A percentile compares a stretch with the other conserved stretches of the same genome.
Evolutionary conservation across 2,329 filamentous ascomycete species (phyloP).

Genomic region (Pseudocercospora pini-densiflorae): DNA sequence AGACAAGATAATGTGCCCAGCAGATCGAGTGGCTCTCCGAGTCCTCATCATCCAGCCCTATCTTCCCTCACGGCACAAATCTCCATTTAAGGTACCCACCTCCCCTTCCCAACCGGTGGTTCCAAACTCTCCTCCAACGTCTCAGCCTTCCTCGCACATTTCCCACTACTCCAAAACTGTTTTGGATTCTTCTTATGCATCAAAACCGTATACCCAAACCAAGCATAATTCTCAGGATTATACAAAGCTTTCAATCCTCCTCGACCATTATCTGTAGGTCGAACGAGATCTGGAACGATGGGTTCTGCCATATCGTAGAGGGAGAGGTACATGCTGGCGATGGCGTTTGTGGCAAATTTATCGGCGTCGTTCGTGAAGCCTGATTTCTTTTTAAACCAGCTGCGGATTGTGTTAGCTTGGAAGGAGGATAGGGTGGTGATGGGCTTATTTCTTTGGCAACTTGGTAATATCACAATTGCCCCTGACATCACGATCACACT

Average conservation of each 20-base stretch:
- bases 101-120: neutral
- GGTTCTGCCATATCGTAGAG: constrained; percentile 12
- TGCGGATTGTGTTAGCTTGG: neutral
- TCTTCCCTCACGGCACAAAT: too few species aligned
- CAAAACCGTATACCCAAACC: constrained; percentile 12
- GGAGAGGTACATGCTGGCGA: constrained; percentile 4
- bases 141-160: constrained; percentile 8
- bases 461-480: neutral
- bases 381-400: constrained; percentile 1
- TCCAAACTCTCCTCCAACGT: constrained; percentile 9
- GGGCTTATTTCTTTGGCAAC: neutral
- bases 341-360: neutral
- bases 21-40: too few species aligned
- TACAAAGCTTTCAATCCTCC: neutral
- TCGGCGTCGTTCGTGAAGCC: neutral
- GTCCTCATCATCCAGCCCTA: neutral
- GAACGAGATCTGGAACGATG: neutral
- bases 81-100: neutral
- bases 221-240: constrained; percentile 18
- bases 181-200: constrained; percentile 14
- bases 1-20: too few species aligned
- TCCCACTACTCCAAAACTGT: constrained; percentile 12
- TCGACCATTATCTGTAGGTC: neutral
- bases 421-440: neutral
- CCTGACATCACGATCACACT: neutral